Conservation (phyloP, 805 yeast species). For the Trichomonascus vanleenenianus region DNA sequence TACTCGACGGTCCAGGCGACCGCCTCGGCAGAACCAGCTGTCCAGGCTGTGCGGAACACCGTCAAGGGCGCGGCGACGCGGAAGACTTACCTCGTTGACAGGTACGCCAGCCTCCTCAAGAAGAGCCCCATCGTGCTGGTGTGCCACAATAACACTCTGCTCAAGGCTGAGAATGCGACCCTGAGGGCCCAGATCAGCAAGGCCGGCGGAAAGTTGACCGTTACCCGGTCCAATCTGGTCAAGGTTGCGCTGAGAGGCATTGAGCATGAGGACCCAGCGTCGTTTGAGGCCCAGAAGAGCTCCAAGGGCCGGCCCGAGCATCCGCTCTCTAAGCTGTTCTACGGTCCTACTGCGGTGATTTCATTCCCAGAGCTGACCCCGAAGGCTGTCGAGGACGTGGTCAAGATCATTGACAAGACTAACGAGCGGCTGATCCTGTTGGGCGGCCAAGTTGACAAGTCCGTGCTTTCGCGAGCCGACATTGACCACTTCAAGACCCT, state of each 20-base stretch:
- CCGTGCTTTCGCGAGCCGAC: constrained; percentile 43
- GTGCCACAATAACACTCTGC: constrained; percentile 77
- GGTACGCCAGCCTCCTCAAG: constrained; percentile 64
- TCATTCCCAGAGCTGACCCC: constrained; percentile 67
- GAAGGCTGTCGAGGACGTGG: constrained; percentile 48
- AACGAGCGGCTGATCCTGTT: constrained; percentile 71
- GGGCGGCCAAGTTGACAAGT: constrained; percentile 76
- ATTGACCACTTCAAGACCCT: constrained; percentile 62
- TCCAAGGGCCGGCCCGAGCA: constrained; percentile 45
- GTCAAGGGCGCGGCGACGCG: constrained; percentile 62
- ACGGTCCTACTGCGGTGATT: constrained; percentile 83
- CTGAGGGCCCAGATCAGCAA: constrained; percentile 54
- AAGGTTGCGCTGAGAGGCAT: constrained; percentile 69
- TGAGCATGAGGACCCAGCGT: constrained; percentile 66
- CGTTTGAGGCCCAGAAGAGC: constrained; percentile 27
- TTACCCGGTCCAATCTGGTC: constrained; percentile 63
- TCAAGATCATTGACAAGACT: constrained; percentile 52
- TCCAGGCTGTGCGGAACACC: constrained; percentile 32
- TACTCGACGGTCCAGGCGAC: too few species aligned
- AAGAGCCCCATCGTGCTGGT: constrained; percentile 63
- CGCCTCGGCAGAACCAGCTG: background rate
- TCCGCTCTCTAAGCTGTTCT: constrained; percentile 61
- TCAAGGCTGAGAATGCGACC: constrained; percentile 56
- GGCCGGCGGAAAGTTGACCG: constrained; percentile 62
- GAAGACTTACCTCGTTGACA: constrained; percentile 79